Conservation (phyloP, 1,284 basidiomycete genomes). For the Phellinidium pouzarii region DNA sequence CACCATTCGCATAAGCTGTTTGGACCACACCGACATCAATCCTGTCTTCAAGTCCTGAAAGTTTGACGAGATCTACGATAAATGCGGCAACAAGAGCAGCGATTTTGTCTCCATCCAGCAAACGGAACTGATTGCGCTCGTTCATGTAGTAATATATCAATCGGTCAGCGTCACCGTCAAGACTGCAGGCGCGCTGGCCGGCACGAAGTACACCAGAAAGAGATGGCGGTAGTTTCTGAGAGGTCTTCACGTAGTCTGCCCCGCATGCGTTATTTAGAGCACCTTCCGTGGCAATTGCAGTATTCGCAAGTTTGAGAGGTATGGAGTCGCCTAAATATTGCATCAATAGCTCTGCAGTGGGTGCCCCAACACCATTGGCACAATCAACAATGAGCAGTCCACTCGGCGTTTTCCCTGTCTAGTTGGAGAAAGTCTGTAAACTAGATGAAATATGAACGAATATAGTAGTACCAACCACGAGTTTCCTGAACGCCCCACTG, state of each 20-base stretch:
- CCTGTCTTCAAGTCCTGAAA: slow-evolving; percentile 66
- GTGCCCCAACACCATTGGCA: slow-evolving; percentile 94
- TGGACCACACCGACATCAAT: slow-evolving; percentile 92
- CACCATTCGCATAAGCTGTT: slow-evolving; percentile 98
- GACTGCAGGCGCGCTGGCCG: slow-evolving; percentile 82
- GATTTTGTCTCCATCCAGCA: slow-evolving; percentile 99
- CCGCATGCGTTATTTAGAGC: slow-evolving; percentile 86
- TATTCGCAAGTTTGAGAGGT: slow-evolving; percentile 61
- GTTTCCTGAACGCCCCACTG: slow-evolving; percentile 77
- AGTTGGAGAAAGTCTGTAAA: not conserved
- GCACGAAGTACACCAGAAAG: slow-evolving; percentile 53
- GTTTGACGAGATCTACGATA: slow-evolving; percentile 85
- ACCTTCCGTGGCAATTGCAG: slow-evolving; percentile 56
- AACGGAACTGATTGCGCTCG: slow-evolving; percentile 70
- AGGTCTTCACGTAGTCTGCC: slow-evolving; percentile 96
- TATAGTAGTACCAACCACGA: slow-evolving; percentile 51
- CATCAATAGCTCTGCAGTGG: slow-evolving; percentile 55
- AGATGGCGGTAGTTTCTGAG: slow-evolving; percentile 76
- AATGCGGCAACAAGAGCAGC: slow-evolving; percentile 91
- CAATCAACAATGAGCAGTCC: slow-evolving; percentile 83
- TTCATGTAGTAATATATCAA: slow-evolving; percentile 94
- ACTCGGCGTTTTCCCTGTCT: slow-evolving; percentile 57
- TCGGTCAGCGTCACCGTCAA: slow-evolving; percentile 97
- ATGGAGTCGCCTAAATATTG: slow-evolving; percentile 50
- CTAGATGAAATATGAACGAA: not conserved